A percentile compares a stretch with the other conserved stretches of the same genome.
These are phyloP conservation scores for Ambispora gerdemannii DNA, from an alignment of 192 early-diverging fungal genomes.

Conservation along the genomic window DNA sequence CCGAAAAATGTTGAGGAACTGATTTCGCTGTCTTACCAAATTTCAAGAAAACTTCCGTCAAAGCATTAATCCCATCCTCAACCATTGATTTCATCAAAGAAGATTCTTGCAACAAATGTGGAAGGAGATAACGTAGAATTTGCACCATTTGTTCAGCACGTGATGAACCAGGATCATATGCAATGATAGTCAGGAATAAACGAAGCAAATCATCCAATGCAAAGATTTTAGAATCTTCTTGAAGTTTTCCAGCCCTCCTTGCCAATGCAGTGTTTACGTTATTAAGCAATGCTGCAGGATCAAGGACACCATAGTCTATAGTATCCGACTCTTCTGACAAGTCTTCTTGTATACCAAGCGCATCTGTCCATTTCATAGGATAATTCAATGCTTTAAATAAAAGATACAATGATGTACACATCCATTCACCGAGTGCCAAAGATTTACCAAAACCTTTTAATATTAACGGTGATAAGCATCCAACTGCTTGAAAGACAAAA, in stretches of 20 bases:
- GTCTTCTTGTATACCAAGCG: constrained; percentile 34
- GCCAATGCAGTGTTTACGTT: constrained; percentile 33
- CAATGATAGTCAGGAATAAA: constrained; percentile 57
- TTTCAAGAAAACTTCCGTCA: constrained; percentile 50
- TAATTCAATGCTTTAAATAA: constrained; percentile 48
- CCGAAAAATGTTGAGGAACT: too few species aligned
- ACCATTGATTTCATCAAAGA: constrained; percentile 25
- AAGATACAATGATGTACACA: constrained; percentile 42
- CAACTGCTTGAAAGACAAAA: constrained; percentile 56
- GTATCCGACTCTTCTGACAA: neutral
- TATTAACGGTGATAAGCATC: constrained; percentile 48
- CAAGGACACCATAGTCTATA: neutral
- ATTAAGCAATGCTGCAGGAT: neutral
- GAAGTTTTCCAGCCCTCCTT: constrained; percentile 21
- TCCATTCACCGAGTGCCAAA: constrained; percentile 36
- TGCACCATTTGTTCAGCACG: constrained; percentile 58
- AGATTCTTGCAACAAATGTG: constrained; percentile 36
- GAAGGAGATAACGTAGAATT: constrained; percentile 40
- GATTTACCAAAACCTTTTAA: constrained; percentile 42
- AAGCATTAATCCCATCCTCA: constrained; percentile 44
- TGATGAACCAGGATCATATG: constrained; percentile 51
- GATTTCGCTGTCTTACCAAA: constrained; percentile 49
- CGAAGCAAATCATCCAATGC: constrained; percentile 49
- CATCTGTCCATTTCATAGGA: constrained; percentile 28
- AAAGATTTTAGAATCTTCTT: constrained; percentile 41